Conservation (phyloP, 805 yeast species). For the Diddensiella transvaalensis region DNA sequence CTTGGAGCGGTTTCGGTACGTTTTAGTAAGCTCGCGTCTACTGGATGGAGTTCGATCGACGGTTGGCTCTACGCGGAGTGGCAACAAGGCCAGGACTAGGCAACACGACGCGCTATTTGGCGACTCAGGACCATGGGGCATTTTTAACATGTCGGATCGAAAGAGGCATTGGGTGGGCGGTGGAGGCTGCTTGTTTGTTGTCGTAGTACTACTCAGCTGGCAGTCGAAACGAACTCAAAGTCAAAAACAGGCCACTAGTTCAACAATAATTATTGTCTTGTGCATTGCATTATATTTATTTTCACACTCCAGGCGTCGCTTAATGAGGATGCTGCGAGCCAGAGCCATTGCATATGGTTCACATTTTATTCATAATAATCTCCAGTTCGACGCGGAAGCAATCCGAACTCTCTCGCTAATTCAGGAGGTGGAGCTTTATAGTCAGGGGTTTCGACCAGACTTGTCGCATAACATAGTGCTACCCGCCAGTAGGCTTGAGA, state of each 20-base stretch:
- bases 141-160: constrained; percentile 15
- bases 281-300: constrained; percentile 30
- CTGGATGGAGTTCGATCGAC: constrained; percentile 28
- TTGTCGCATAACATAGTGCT: constrained; percentile 5
- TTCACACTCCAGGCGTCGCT: constrained; percentile 33
- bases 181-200: constrained; percentile 35
- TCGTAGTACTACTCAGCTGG: constrained; percentile 34
- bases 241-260: neutral
- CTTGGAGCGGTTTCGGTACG: constrained; percentile 50
- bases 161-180: constrained; percentile 32
- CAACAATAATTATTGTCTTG: constrained; percentile 25
- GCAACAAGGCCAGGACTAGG: neutral
- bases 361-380: constrained; percentile 23
- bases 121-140: constrained; percentile 22
- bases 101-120: constrained; percentile 21
- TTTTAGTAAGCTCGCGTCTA: constrained; percentile 46
- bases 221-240: constrained; percentile 11
- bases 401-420: constrained; percentile 27
- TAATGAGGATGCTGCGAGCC: constrained; percentile 29
- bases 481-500: constrained; percentile 13
- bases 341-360: constrained; percentile 28
- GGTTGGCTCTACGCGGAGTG: neutral
- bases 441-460: constrained; percentile 25
- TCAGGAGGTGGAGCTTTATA: constrained; percentile 31
- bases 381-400: constrained; percentile 29